Evolutionary conservation across 2,329 filamentous ascomycete species (phyloP).

Genomic region (Trichoderma citrinoviride): DNA sequence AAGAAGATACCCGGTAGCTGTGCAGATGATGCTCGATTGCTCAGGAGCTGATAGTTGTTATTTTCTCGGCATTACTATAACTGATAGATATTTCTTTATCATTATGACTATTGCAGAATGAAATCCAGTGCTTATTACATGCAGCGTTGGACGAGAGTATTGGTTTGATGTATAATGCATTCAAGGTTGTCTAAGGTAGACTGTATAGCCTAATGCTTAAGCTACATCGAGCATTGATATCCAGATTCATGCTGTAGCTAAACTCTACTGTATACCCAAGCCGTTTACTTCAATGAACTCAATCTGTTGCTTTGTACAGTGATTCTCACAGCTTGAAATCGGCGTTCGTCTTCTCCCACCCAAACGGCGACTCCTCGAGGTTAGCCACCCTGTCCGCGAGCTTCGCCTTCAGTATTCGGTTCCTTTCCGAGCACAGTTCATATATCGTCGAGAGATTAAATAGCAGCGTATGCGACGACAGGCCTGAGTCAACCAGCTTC

Average conservation of each 20-base stretch:
- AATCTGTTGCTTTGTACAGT: no score
- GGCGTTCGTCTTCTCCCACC: conserved; percentile 68
- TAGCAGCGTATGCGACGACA: conserved; percentile 73
- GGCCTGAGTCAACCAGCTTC: conserved; percentile 57
- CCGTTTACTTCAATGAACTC: no score
- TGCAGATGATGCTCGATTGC: not conserved
- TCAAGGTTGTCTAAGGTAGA: no score
- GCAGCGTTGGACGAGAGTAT: no score
- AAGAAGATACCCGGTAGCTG: not conserved
- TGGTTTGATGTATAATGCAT: no score
- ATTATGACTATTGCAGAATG: no score
- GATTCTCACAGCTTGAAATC: conserved; percentile 69
- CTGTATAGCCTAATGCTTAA: no score
- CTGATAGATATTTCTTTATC: fast-evolving
- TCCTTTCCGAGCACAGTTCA: conserved; percentile 81
- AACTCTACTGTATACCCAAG: no score
- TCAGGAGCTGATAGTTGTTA: not conserved
- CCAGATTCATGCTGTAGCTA: no score
- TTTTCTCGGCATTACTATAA: not conserved
- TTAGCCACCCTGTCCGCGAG: conserved; percentile 69
- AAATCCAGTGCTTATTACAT: no score
- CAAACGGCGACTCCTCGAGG: conserved; percentile 53
- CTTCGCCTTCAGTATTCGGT: conserved; percentile 64
- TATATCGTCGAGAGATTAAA: conserved; percentile 92
- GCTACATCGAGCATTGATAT: no score